These are phyloP conservation scores for Sarocladiaceae sp. DNA, from an alignment of 2,329 filamentous ascomycete genomes.

Conservation along the genomic window DNA sequence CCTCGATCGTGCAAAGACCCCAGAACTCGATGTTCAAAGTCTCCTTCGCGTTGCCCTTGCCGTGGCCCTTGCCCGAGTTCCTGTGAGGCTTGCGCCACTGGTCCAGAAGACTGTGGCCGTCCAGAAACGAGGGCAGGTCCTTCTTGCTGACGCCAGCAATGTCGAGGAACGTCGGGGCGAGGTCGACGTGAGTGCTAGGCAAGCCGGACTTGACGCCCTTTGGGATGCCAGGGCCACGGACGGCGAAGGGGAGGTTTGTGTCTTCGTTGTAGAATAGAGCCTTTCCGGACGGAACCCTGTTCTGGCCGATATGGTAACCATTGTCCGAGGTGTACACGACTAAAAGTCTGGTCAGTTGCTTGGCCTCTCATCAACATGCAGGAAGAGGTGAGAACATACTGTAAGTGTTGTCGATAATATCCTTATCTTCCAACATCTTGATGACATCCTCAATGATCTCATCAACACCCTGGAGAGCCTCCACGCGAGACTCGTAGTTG, in stretches of 20 bases:
- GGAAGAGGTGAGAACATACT: not conserved
- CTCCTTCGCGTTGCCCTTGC: slow-evolving; percentile 27
- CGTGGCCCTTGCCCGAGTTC: not conserved
- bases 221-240: slow-evolving; percentile 42
- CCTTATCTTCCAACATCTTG: slow-evolving; percentile 19
- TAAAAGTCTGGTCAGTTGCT: slow-evolving; percentile 14
- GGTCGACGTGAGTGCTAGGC: slow-evolving; percentile 45
- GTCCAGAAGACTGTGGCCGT: slow-evolving; percentile 21
- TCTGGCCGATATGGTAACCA: slow-evolving; percentile 46
- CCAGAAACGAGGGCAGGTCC: slow-evolving; percentile 20
- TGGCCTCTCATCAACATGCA: slow-evolving; percentile 32
- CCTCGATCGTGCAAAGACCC: slow-evolving; percentile 20
- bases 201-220: slow-evolving; percentile 27
- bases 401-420: slow-evolving; percentile 20
- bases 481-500: not conserved
- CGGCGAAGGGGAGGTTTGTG: slow-evolving; percentile 42
- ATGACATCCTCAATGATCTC: slow-evolving; percentile 27
- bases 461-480: slow-evolving; percentile 19
- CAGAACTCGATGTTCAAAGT: slow-evolving; percentile 36
- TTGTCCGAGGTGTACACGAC: slow-evolving; percentile 47
- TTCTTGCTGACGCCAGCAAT: slow-evolving; percentile 18
- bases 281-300: slow-evolving; percentile 45
- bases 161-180: slow-evolving; percentile 48
- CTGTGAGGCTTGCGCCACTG: slow-evolving; percentile 20
- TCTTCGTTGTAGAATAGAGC: slow-evolving; percentile 44